phyloP scores from a whole-genome alignment of 371 early-diverging fungal species.

The Apophysomyces sp. region DNA sequence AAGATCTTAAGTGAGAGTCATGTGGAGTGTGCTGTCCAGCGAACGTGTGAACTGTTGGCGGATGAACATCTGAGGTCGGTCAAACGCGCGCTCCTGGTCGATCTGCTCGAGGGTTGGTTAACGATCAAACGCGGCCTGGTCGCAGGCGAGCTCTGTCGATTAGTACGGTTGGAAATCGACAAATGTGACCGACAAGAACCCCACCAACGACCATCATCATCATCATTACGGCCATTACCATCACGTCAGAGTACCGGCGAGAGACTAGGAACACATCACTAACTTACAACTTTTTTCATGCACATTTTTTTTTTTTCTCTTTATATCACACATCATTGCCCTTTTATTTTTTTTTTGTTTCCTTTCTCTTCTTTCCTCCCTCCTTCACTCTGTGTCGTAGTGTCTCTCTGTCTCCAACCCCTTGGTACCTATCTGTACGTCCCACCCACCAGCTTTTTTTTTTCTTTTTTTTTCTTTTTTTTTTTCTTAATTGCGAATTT shows the following conservation, averaged over 20 bases:
- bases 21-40: slow-evolving; percentile 41
- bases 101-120: slow-evolving; percentile 41
- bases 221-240: background rate
- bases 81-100: slow-evolving; percentile 26
- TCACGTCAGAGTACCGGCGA: background rate
- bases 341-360: background rate
- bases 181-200: slow-evolving; percentile 31
- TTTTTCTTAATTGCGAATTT: background rate
- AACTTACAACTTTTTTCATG: background rate
- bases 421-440: no score
- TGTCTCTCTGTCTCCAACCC: no score
- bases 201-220: background rate
- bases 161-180: slow-evolving; percentile 37
- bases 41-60: slow-evolving; percentile 35
- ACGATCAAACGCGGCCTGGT: slow-evolving; percentile 33
- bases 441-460: no score
- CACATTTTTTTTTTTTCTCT: background rate
- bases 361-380: no score
- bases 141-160: slow-evolving; percentile 33
- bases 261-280: background rate
- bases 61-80: slow-evolving; percentile 19
- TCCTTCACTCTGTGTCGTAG: no score
- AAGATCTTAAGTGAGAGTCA: slow-evolving; percentile 40
- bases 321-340: background rate
- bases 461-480: background rate